Evolutionary conservation across 768 basidiomycete species (phyloP), one percentile per base, ranked within the genome.

Genomic region (Lactifluus subvellereus): DNA sequence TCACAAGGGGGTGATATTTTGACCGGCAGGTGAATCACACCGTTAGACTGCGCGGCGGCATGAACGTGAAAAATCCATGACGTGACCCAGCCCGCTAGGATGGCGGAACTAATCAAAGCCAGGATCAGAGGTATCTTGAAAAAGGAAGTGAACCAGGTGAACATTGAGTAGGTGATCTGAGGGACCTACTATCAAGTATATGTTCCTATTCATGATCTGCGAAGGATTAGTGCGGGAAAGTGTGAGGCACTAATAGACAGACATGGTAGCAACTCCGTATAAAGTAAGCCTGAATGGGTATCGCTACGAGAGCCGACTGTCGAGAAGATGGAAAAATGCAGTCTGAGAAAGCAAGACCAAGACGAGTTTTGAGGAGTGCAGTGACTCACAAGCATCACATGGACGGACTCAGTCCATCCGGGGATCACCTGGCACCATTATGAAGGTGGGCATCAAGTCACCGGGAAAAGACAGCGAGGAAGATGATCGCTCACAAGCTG

Each of bases 201-300:
- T n/a, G 22, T 51, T 55, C 33, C 33, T 64, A 18, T 60, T 45
- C 42, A 60, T 1, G 13, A 64, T 55, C 62, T 64, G 37, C 37
- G 18, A 20, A 20, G 4, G 35, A 49, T 60, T 11, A 54, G 58
- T 27, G 14, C 42, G 2, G 37, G 30, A 37, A 55, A 8, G 4
- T 32, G 53, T 4, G 37, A 18, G 18, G 14, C 16, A 22, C 40
- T 54, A 27, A 37, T 27, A 30, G 14, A 64, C 62, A 9, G 40
- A 64, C 62, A 49, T 42, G 16, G 22, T 55, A 60, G 51, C 62
- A 64, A 20, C 54, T 53, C 54, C 48, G 60, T 48, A 60, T 64
- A 3, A 64, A 64, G 53, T 54, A 45, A 38, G 53, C 58, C 13
- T 64, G 62, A 45, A 64, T 60, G 4, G 62, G 62, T 30, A 42